Conservation (phyloP, 1,139 yeast genomes). For the Magnusiomyces starmeri region DNA sequence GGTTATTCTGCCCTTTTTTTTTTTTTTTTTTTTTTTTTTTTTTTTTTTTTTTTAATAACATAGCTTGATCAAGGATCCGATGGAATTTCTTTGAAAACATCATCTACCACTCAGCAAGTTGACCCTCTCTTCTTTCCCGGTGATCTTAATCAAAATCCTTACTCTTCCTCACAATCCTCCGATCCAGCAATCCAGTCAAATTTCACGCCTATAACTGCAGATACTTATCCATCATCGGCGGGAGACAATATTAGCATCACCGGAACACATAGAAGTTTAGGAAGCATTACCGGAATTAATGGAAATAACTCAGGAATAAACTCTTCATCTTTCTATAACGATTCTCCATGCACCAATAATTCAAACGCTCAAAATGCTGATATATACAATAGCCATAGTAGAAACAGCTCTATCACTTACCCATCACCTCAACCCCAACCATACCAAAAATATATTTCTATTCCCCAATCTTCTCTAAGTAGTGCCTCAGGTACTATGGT, state of each 20-base stretch:
- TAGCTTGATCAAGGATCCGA: neutral
- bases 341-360: neutral
- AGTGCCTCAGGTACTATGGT: neutral
- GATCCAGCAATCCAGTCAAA: neutral
- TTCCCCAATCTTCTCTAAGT: neutral
- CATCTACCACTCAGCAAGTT: neutral
- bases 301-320: neutral
- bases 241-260: neutral
- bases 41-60: too few species aligned
- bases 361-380: neutral
- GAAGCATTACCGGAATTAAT: neutral
- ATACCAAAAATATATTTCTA: neutral
- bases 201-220: neutral
- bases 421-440: neutral
- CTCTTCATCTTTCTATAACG: neutral
- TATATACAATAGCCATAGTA: neutral
- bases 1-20: too few species aligned
- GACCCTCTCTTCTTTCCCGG: neutral
- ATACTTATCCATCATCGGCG: neutral
- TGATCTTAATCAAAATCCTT: neutral
- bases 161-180: neutral
- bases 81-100: neutral
- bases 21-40: too few species aligned
- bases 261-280: neutral
- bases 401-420: neutral